Evolutionary conservation across 2,329 filamentous ascomycete species (phyloP).

Genomic region (Aspergillus jensenii): DNA sequence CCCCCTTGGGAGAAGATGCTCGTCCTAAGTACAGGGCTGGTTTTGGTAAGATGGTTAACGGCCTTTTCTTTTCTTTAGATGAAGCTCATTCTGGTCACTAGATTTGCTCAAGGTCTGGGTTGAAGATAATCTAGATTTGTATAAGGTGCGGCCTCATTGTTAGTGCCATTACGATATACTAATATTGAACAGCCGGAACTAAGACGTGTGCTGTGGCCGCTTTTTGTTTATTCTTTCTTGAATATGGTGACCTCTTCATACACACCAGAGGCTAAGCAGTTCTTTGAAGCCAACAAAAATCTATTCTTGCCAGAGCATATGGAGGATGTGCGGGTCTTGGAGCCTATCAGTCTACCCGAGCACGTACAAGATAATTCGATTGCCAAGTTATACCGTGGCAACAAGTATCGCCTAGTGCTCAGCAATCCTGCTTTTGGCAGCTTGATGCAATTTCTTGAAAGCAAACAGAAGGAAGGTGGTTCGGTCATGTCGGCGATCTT

Average conservation of each 20-base stretch:
- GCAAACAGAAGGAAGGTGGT: slow-evolving; percentile 79
- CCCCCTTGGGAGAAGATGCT: slow-evolving; percentile 66
- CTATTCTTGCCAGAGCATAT: slow-evolving; percentile 74
- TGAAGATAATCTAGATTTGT: slow-evolving; percentile 87
- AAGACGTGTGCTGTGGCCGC: slow-evolving; percentile 82
- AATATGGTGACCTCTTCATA: slow-evolving; percentile 73
- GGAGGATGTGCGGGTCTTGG: slow-evolving; percentile 76
- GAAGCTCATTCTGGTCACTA: slow-evolving; percentile 27
- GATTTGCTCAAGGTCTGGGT: slow-evolving; percentile 76
- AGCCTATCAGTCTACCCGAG: slow-evolving; percentile 70
- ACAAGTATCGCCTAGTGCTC: slow-evolving; percentile 88
- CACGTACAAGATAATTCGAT: slow-evolving; percentile 75
- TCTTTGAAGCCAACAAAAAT: slow-evolving; percentile 68
- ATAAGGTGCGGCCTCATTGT: slow-evolving; percentile 65
- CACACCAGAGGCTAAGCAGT: slow-evolving; percentile 68
- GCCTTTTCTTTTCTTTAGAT: no score
- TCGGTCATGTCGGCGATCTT: slow-evolving; percentile 75
- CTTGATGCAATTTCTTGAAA: slow-evolving; percentile 84
- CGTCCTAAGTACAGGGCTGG: slow-evolving; percentile 76
- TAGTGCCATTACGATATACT: slow-evolving; percentile 1
- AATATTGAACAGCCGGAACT: slow-evolving; percentile 68
- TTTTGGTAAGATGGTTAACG: slow-evolving; percentile 50
- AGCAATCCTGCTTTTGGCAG: slow-evolving; percentile 80
- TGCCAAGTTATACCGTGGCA: slow-evolving; percentile 78
- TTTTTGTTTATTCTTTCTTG: slow-evolving; percentile 91